Evolutionary conservation across 805 yeast species (phyloP), one percentile per base, ranked within the genome.

Genomic region (Saturnispora gosingensis): DNA sequence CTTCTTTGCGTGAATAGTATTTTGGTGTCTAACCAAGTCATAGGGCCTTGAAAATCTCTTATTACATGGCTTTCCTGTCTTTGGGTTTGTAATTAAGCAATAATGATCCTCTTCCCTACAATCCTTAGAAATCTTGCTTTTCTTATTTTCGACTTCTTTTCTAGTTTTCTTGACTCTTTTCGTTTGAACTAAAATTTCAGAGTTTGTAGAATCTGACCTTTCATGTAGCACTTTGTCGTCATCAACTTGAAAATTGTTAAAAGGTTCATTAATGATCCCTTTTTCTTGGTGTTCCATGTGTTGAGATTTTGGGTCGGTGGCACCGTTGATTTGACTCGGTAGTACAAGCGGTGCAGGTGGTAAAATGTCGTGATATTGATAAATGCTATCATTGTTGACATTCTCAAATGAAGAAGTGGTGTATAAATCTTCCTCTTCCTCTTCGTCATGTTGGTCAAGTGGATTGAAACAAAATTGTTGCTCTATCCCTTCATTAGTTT

Each of bases 21-120:
- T 96, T 67, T 91, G 97, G 67, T 91, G 99, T 60, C 99, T 80
- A 25, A 90, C 85, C 62, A 91, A 74, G 71, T 91, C 99, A 65
- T 91, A 91, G 18, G 97, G 95, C 62, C 99, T 79, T 16, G 97
- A 88, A 63, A 91, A 91, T 61, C 82, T 81, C 68, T 86, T 86
- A 58, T 76, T 70, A 67, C 96, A 88, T 24, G 80, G 78, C 55
- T 72, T 63, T 16, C 85, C 82, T 0, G 86, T 79, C 27, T 76
- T 63, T 4, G 87, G 84, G 59, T 81, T 81, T 9, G 75, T 66
- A 65, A 82, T 70, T 51, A 69, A 72, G 64, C 90, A 84, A 55
- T 78, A 74, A 57, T 83, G 83, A 53, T 70, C 72, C 43, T 61
- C 67, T 4, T 50, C 49, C 18, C 49, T 48, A 16, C 35, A 55